phyloP scores from a whole-genome alignment of 169 alveolate species.

The Plasmodium gallinaceum region DNA sequence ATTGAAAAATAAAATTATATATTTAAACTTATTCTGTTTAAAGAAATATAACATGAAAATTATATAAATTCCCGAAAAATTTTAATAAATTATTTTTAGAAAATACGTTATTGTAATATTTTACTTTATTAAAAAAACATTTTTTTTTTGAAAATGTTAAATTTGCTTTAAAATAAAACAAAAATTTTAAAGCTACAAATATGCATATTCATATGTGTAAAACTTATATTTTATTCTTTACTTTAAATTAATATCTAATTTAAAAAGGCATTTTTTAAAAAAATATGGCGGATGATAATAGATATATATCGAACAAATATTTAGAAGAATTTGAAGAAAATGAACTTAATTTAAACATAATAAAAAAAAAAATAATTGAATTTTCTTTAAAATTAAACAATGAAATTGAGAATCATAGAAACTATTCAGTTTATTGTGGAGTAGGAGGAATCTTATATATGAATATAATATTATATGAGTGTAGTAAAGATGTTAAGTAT shows the following conservation, averaged over 20 bases:
- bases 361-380: slow-evolving; percentile 46
- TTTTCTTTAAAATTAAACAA: slow-evolving; percentile 16
- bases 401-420: slow-evolving; percentile 25
- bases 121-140: too few species aligned
- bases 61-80: too few species aligned
- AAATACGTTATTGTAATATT: too few species aligned
- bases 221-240: too few species aligned
- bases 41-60: too few species aligned
- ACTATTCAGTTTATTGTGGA: slow-evolving; percentile 50
- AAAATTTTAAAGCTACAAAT: too few species aligned
- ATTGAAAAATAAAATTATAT: too few species aligned
- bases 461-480: slow-evolving; percentile 45
- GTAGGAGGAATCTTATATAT: slow-evolving; percentile 67
- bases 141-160: too few species aligned
- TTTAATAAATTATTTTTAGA: too few species aligned
- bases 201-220: too few species aligned
- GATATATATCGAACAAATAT: slow-evolving; percentile 28
- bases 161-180: too few species aligned
- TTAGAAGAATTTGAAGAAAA: slow-evolving; percentile 44
- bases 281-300: slow-evolving; percentile 11
- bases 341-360: slow-evolving; percentile 8
- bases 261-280: neutral
- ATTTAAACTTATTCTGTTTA: too few species aligned
- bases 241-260: neutral
- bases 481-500: slow-evolving; percentile 23